Evolutionary conservation across 176 grass and related monocot genomes (phyloP), one percentile per base, ranked within the genome.

Genomic region (Bolboschoenus planiculmis): DNA sequence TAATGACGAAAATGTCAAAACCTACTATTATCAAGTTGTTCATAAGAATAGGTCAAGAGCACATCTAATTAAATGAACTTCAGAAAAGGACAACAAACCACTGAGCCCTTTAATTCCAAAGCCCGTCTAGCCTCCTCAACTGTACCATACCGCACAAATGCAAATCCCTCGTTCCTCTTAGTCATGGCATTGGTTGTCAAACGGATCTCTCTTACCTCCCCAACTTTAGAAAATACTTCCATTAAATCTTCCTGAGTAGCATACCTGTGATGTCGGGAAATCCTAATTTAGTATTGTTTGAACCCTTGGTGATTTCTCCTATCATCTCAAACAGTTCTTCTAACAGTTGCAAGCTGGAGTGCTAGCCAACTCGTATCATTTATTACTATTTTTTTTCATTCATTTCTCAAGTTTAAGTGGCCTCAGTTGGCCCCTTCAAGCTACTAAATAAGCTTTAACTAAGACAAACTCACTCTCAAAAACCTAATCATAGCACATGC

Each of bases 91-190:
- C 43, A 30, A 48, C 71, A 47, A 81, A 81, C 79, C 79, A 81
- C 57, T 44, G 79, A 81, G 79, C 79, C 79, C 56, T 64, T 81
- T 26, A 81, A 61, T 16, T 81, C 57, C 79, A 81, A 47, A 46
- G 79, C 79, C 55, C 79, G 51, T 81, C 35, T 81, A 46, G 79
- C 79, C 39, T 81, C 79, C 57, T 81, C 79, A 42, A 81, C 79
- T 30, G 79, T 81, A 29, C 79, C 79, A 61, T 81, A 81, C 56
- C 79, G 79, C 57, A 81, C 79, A 61, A 81, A 81, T 44, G 79
- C 79, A 63, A 81, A 81, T 59, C 79, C 79, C 56, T 81, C 79
- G 10, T 81, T 81, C 56, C 59, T 81, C 79, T 62, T 81, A 29
- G 79, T 81, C 59, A 58, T 81, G 23, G 79, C 51, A 62, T 81